A percentile compares a stretch with the other conserved stretches of the same genome.
These are phyloP conservation scores for Nannochloropsis oceanica DNA, from an alignment of 108 stramenopile species.

Conservation along the genomic window DNA sequence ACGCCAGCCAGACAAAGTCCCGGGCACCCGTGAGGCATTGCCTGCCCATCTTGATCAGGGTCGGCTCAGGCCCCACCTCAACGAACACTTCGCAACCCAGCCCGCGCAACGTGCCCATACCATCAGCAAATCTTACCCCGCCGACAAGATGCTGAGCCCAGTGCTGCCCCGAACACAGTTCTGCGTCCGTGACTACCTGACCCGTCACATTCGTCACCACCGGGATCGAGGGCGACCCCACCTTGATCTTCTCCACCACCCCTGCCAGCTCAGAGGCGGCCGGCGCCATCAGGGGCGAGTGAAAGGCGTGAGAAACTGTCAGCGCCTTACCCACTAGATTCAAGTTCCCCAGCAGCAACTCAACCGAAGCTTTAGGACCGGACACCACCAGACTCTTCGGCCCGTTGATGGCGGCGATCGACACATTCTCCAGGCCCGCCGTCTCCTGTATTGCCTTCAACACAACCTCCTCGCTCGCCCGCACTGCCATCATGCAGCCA, in stretches of 20 bases:
- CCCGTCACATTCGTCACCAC: slow-evolving; percentile 27
- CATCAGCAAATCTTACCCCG: slow-evolving; percentile 22
- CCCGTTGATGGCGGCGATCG: slow-evolving; percentile 13
- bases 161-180: slow-evolving; percentile 16
- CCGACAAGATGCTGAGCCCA: slow-evolving; percentile 24
- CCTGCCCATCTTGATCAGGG: neutral
- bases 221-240: slow-evolving; percentile 12
- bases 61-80: neutral
- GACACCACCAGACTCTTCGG: neutral
- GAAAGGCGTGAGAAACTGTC: slow-evolving; percentile 25
- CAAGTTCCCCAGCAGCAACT: neutral
- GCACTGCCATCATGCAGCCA: slow-evolving; percentile 2
- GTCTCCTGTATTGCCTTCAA: neutral
- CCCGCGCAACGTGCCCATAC: slow-evolving; percentile 9
- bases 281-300: slow-evolving; percentile 28
- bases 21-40: neutral
- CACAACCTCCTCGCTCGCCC: neutral
- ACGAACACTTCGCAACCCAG: neutral
- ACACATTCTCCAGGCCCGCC: neutral
- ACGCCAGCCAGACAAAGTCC: neutral
- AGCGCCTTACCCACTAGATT: neutral
- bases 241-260: slow-evolving; percentile 6
- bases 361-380: neutral
- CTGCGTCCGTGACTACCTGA: neutral
- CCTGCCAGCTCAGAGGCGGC: slow-evolving; percentile 13